Conservation (phyloP, 176 grass and related monocot species). For the barley (Hordeum vulgare) region MorexV3_pseudomolecules_assembly NC_058522.1:468607377-468607876, state of each 20-base stretch:
- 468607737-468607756: conserved; percentile 6
- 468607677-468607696: background rate
- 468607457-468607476: background rate
- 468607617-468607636: conserved; percentile 91
- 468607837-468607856: background rate
- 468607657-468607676: conserved; percentile 86
- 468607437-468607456: conserved; percentile 8
- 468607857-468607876: background rate
- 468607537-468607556: background rate
- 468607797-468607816: background rate
- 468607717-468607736: background rate
- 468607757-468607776: background rate
- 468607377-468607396: background rate
- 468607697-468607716: background rate
- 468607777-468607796: background rate
- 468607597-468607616: conserved; percentile 74
- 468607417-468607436: background rate
- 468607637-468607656: conserved; percentile 97
- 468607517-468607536: background rate
- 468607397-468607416: background rate
- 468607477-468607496: background rate
- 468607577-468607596: conserved; percentile 86
- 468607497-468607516: background rate
- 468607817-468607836: background rate
- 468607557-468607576: conserved; percentile 53